Base-by-base conservation (phyloP, 805 yeast genomes). In the Metschnikowia sp. region DNA sequence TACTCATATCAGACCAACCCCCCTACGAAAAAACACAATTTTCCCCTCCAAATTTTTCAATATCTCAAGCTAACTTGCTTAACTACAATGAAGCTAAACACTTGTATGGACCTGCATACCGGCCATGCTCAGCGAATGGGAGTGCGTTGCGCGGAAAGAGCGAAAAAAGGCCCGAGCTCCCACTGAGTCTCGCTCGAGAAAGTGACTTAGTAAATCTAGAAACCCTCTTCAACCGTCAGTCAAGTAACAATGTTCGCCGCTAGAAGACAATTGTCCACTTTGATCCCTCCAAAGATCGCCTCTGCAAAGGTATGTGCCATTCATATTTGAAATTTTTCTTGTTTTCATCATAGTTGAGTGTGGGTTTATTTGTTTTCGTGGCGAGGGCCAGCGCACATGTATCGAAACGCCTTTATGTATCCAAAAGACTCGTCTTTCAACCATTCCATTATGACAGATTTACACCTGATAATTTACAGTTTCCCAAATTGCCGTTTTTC, bases 221-320 rank as follows among this genome's bases (percentile, higher is more conserved):
- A 36, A 45, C 44, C 41, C 44, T 40, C 34, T 49, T 8, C 32
- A 9, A 37, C 32, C 10, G 9, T 28, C 40, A 10, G 28, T 28
- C 10, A 11, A 26, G 32, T 8, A 49, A 88, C 87, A 95, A 86
- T 94, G 65, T 86, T 83, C 77, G 78, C 90, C 72, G 78, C 83
- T 65, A 91, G 88, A 84, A 91, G 99, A 77, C 85, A 85, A 62
- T 81, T 92, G 71, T 90, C 98, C 57, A 86, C 97, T 64, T 80
- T 92, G 77, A 91, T 92, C 67, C 99, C 99, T 62, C 99, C 99
- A 70, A 92, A 92, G 92, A 84, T 92, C 66, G 97, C 97, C 48
- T 90, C 97, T 54, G 94, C 96, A 40, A 81, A 84, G 74, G 92
- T 86, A 80, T 62, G 91, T 69, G n/a, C 22, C 28, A 10, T 15